Base-by-base conservation (phyloP, 768 basidiomycete species). In the Lactarius sanguifluus region DNA sequence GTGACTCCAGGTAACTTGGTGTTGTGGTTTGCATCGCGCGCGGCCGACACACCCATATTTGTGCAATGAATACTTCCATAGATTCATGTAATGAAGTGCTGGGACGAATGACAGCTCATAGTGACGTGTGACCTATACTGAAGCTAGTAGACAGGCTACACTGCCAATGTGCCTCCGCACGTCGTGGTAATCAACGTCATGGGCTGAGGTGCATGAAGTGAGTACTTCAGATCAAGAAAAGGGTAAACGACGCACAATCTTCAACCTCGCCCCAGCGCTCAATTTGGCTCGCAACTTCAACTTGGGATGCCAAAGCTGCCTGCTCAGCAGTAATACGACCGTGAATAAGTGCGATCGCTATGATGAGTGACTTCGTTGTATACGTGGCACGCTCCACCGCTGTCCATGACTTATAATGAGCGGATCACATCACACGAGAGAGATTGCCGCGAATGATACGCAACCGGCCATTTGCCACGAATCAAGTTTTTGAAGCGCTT, bases 251-350 rank as follows among this genome's bases (percentile, higher is more conserved):
- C 97, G 81, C 73, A 98, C 96, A 93, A 76, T 98, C 97, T 80
- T 98, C 97, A 0, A 99, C 97, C 78, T 98, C 96, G n/a, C 97
- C 97, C 97, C 97, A 99, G 58, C 88, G 83, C 76, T 96, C 87
- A 67, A 98, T 98, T 79, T 98, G 96, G 75, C 94, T 96, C 69
- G 88, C 82, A 0, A 99, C 96, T 78, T 99, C 97, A 9, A 96
- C 96, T 61, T 90, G 89, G 8, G 94, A 85, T 0, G 92, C 93
- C 59, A 86, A 76, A 2, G 95, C 86, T 10, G 96, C 96, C 73
- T 94, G 81, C 72, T 99, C 92, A 1, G 87, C 92, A 4, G 85
- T 86, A 50, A 98, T 75, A 64, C 82, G 85, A 40, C 86, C 88
- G 71, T 86, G 86, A 38, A 94, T 86, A 38, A 99, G 81, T 10